Conservation (phyloP, 345 rosid species). For the Balakata baccata region DNA sequence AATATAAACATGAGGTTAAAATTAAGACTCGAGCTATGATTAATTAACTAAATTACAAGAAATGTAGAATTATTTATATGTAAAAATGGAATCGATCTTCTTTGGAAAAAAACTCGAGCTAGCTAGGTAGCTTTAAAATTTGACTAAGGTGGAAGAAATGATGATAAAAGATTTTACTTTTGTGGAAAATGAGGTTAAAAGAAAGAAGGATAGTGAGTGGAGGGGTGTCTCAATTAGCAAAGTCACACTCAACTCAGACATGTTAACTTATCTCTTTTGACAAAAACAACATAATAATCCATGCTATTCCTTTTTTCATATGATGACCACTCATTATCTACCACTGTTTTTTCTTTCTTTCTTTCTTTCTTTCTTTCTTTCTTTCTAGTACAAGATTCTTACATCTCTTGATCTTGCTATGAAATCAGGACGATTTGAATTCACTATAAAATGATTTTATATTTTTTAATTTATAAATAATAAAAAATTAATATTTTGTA, state of each 20-base stretch:
- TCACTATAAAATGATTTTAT: too few species aligned
- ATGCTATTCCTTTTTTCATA: slow-evolving; percentile 3
- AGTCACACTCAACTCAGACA: slow-evolving; percentile 14
- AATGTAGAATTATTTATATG: neutral
- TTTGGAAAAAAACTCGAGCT: slow-evolving; percentile 1
- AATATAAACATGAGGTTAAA: too few species aligned
- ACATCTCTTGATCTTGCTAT: too few species aligned
- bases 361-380: neutral
- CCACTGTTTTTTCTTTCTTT: neutral
- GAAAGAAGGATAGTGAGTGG: slow-evolving; percentile 2
- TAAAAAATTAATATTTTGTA: too few species aligned
- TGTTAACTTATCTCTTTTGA: slow-evolving; percentile 17
- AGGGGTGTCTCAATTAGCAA: slow-evolving; percentile 19
- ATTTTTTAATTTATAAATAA: too few species aligned
- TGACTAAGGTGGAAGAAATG: slow-evolving; percentile 7
- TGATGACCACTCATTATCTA: neutral
- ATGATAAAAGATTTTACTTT: slow-evolving; percentile 15
- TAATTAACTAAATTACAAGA: neutral
- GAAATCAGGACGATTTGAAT: too few species aligned
- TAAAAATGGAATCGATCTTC: slow-evolving; percentile 6
- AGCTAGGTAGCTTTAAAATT: slow-evolving; percentile 13
- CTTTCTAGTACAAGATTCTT: neutral
- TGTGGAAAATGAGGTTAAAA: slow-evolving; percentile 27
- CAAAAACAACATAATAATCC: slow-evolving; percentile 9
- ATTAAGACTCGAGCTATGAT: too few species aligned